A percentile compares a stretch with the other conserved stretches of the same genome.
These are phyloP conservation scores for Fusarium sp. DNA, from an alignment of 2,329 filamentous ascomycete species.

Conservation along the genomic window DNA sequence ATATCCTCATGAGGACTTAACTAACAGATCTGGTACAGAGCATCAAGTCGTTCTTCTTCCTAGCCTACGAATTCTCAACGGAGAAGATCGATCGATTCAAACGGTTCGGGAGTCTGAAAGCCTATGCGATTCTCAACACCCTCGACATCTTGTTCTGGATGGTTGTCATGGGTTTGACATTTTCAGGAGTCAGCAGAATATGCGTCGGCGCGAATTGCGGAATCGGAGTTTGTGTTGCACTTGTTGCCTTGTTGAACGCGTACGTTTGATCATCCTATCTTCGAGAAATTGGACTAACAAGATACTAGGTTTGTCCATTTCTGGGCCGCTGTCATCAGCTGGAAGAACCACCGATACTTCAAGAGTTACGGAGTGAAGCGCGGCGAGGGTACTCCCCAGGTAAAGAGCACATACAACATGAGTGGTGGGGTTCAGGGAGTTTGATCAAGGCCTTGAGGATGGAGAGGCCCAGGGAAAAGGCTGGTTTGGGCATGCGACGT, in stretches of 20 bases:
- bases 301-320: background rate
- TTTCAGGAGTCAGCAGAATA: constrained; percentile 21
- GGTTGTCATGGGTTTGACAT: constrained; percentile 41
- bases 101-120: constrained; percentile 40
- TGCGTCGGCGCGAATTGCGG: constrained; percentile 32
- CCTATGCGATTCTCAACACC: constrained; percentile 41
- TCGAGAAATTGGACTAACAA: background rate
- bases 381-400: background rate
- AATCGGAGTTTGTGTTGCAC: constrained; percentile 23
- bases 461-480: too few species aligned
- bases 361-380: background rate
- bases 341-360: constrained; percentile 20
- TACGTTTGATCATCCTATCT: background rate
- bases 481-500: too few species aligned
- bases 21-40: background rate
- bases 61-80: constrained; percentile 30
- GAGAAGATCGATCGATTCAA: constrained; percentile 45
- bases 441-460: too few species aligned
- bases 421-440: background rate
- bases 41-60: constrained; percentile 22
- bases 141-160: constrained; percentile 45
- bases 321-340: constrained; percentile 20
- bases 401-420: background rate
- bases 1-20: fast-evolving
- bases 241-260: constrained; percentile 16